Conservation (phyloP, 371 early-diverging fungal genomes). For the Mucor saturninus region DNA sequence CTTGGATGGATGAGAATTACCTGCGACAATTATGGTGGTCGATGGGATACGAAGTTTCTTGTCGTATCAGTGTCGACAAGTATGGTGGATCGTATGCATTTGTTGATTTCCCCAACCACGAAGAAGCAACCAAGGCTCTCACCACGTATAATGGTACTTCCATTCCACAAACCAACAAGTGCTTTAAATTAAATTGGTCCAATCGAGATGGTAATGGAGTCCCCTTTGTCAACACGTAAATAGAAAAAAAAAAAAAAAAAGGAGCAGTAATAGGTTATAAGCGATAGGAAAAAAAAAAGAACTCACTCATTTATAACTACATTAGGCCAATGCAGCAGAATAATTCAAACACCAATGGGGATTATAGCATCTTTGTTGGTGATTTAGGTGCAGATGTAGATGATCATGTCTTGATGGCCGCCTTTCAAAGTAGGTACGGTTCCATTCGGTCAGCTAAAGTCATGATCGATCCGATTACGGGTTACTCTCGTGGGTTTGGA, state of each 20-base stretch:
- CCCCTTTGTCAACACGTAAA: conserved; percentile 11
- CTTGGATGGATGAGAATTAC: conserved; percentile 83
- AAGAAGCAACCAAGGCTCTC: conserved; percentile 68
- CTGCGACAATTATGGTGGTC: conserved; percentile 68
- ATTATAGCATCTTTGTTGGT: conserved; percentile 81
- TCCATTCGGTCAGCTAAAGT: conserved; percentile 83
- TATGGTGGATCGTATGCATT: conserved; percentile 64
- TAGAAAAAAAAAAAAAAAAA: no score
- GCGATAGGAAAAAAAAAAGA: no score
- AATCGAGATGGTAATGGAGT: conserved; percentile 59
- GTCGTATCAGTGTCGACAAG: conserved; percentile 26
- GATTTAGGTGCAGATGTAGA: conserved; percentile 78
- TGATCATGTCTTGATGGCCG: conserved; percentile 61
- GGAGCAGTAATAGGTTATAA: no score
- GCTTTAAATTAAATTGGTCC: conserved; percentile 91
- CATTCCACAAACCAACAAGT: conserved; percentile 77
- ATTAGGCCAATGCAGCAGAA: not conserved
- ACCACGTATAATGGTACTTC: conserved; percentile 66
- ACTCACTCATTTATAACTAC: not conserved
- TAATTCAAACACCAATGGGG: conserved; percentile 33
- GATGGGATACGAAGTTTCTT: conserved; percentile 64
- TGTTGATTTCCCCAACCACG: conserved; percentile 62
- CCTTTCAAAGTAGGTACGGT: conserved; percentile 67
- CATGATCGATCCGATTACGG: conserved; percentile 78
- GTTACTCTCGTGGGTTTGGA: conserved; percentile 79